Conservation (phyloP, 208 protist genomes). For the Acanthamoeba sp. region DNA sequence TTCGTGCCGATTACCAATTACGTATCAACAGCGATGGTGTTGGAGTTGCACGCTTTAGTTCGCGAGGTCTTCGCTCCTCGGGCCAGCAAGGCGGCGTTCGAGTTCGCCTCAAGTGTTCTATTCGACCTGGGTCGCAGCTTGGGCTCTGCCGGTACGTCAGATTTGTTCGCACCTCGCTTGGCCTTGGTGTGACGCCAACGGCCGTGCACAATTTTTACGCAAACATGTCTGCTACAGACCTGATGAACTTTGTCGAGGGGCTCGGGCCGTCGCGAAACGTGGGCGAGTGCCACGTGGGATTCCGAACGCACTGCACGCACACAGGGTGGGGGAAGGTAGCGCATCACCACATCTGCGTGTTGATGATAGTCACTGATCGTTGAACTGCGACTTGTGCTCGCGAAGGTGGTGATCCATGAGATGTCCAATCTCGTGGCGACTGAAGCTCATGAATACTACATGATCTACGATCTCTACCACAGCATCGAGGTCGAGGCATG, state of each 20-base stretch:
- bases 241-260: constrained; percentile 11
- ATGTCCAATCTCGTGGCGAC: constrained; percentile 10
- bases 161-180: too few relatives aligned
- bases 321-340: constrained; percentile 66
- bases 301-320: not conserved
- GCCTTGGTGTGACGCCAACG: too few relatives aligned
- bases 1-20: too few relatives aligned
- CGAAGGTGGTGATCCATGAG: constrained; percentile 50
- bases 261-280: not conserved
- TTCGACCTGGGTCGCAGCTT: constrained; percentile 38
- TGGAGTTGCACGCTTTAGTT: not conserved
- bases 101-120: constrained; percentile 33
- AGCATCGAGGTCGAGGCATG: constrained; percentile 20
- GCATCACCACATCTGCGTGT: not conserved
- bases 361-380: too few relatives aligned
- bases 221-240: too few relatives aligned
- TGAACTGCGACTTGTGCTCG: too few relatives aligned
- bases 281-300: constrained; percentile 24
- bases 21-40: not conserved
- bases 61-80: constrained; percentile 27
- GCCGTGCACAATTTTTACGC: too few relatives aligned
- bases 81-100: not conserved
- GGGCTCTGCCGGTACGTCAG: not conserved
- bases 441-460: constrained; percentile 19
- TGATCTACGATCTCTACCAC: constrained; percentile 46